These are phyloP conservation scores for Alternaria sp. DNA, from an alignment of 2,329 filamentous ascomycete genomes.

Conservation along the genomic window DNA sequence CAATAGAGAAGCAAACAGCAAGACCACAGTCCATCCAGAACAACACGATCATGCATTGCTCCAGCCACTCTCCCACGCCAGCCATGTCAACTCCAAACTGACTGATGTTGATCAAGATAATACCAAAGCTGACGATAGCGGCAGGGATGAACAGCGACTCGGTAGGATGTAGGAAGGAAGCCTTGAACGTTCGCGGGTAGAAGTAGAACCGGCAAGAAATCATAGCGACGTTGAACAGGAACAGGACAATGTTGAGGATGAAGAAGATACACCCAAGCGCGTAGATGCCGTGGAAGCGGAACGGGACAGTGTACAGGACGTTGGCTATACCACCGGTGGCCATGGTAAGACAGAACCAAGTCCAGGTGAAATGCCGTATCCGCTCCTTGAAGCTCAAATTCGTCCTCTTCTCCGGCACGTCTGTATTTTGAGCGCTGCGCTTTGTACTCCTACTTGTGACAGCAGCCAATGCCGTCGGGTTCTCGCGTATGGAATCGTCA, in stretches of 20 bases:
- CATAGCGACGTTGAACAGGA: slow-evolving; percentile 72
- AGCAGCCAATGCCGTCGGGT: background rate
- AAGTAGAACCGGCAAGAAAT: slow-evolving; percentile 72
- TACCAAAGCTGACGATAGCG: slow-evolving; percentile 69
- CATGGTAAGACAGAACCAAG: slow-evolving; percentile 77
- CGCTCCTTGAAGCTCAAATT: slow-evolving; percentile 56
- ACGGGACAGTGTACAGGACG: slow-evolving; percentile 59
- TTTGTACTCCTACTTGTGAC: slow-evolving; percentile 2
- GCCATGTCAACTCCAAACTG: slow-evolving; percentile 69
- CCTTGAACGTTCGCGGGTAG: slow-evolving; percentile 72
- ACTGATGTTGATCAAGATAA: slow-evolving; percentile 69
- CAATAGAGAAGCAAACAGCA: slow-evolving; percentile 70
- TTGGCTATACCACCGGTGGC: slow-evolving; percentile 67
- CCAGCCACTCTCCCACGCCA: slow-evolving; percentile 60
- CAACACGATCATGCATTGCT: slow-evolving; percentile 65
- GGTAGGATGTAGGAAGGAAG: slow-evolving; percentile 76
- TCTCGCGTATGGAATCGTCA: background rate
- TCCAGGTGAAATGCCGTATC: slow-evolving; percentile 74
- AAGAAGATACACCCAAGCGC: slow-evolving; percentile 57
- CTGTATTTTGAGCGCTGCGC: background rate
- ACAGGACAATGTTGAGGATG: slow-evolving; percentile 61
- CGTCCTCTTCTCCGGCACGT: slow-evolving; percentile 6
- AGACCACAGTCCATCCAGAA: slow-evolving; percentile 78
- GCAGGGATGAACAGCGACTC: slow-evolving; percentile 81
- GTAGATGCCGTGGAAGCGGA: slow-evolving; percentile 54